Percentiles rank a stretch among this genome's conserved stretches.
Conservation (phyloP, 352 stramenopile genomes). For the Sclerospora graminicola region DNA sequence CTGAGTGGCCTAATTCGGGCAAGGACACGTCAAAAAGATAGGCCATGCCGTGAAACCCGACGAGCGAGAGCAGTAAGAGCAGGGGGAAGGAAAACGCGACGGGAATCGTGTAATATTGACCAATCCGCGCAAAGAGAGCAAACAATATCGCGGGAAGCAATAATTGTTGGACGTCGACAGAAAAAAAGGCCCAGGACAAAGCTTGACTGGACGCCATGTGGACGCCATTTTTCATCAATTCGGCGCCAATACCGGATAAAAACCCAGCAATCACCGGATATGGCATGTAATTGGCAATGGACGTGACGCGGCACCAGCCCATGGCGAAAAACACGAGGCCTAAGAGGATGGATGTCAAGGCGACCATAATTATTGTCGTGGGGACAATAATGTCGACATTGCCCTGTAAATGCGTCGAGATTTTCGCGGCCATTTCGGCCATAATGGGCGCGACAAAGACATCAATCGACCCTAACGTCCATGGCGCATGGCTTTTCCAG, state of each 20-base stretch:
- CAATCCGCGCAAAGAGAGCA: constrained; percentile 37
- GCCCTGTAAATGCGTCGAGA: constrained; percentile 43
- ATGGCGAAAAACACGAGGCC: constrained; percentile 58
- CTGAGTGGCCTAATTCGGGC: constrained; percentile 17
- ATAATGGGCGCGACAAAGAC: constrained; percentile 74
- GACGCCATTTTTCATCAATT: constrained; percentile 71
- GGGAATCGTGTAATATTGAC: constrained; percentile 46
- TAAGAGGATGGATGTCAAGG: constrained; percentile 51
- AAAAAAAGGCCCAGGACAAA: constrained; percentile 44
- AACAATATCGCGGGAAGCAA: constrained; percentile 54
- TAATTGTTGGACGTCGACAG: constrained; percentile 37
- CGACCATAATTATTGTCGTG: constrained; percentile 64
- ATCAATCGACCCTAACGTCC: constrained; percentile 68
- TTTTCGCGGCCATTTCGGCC: constrained; percentile 60
- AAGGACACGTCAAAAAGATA: constrained; percentile 23
- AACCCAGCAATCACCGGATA: constrained; percentile 79
- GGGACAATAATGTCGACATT: constrained; percentile 54
- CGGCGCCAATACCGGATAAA: constrained; percentile 64
- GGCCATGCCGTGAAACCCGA: constrained; percentile 48
- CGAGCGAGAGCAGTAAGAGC: constrained; percentile 42
- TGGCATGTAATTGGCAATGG: constrained; percentile 78
- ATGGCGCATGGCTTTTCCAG: constrained; percentile 65
- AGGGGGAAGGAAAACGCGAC: constrained; percentile 69
- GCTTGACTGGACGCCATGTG: constrained; percentile 63
- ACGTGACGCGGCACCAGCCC: constrained; percentile 58